Evolutionary conservation across 2,329 filamentous ascomycete genomes (phyloP).

Genomic region (Hymenoscyphus fraxineus): DNA sequence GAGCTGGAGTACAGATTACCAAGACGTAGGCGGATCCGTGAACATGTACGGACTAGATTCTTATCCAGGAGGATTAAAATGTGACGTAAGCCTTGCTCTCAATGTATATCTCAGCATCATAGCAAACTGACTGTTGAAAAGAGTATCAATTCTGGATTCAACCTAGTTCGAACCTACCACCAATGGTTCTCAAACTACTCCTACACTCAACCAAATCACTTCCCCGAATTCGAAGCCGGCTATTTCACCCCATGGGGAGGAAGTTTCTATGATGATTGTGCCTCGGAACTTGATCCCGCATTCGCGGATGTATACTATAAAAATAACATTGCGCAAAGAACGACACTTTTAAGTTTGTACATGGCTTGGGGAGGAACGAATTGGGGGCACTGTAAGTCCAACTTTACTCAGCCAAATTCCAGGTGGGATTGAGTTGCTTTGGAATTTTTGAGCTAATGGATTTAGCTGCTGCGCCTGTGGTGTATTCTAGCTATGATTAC

Average conservation of each 20-base stretch:
- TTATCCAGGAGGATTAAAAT: conserved; percentile 46
- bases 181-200: conserved; percentile 56
- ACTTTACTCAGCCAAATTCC: neutral
- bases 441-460: neutral
- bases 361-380: conserved; percentile 54
- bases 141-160: conserved; percentile 47
- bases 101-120: neutral
- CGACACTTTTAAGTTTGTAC: conserved; percentile 48
- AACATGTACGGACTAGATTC: conserved; percentile 47
- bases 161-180: conserved; percentile 49
- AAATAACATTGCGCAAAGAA: conserved; percentile 49
- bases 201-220: conserved; percentile 48
- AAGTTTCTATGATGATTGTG: conserved; percentile 48
- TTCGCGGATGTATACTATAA: conserved; percentile 56
- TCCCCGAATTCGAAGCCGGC: conserved; percentile 52
- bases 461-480: conserved; percentile 43
- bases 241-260: conserved; percentile 53
- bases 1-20: conserved; percentile 53
- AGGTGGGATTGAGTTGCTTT: neutral
- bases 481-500: conserved; percentile 46
- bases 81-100: conserved; percentile 32
- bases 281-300: conserved; percentile 42
- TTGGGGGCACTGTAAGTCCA: conserved; percentile 46
- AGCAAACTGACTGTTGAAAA: neutral
- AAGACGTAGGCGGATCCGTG: conserved; percentile 52